Base-by-base conservation (phyloP, 345 rosid species). In the Salix viminalis region DNA sequence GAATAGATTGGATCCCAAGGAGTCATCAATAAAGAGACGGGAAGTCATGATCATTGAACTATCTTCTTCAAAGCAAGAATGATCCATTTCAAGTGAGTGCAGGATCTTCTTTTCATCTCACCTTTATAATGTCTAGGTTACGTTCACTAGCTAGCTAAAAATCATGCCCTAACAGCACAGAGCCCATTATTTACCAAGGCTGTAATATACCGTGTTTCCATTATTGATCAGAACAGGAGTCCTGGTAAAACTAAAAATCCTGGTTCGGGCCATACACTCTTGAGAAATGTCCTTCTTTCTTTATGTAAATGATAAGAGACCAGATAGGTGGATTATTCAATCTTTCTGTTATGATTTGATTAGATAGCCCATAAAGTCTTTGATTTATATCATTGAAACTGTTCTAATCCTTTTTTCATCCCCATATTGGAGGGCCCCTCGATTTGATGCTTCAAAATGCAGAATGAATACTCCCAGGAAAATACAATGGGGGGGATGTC, bases 331-430 rank as follows among this genome's bases (percentile, higher is more conserved):
- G 71, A 74, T 82, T 73, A 74, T 34, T 54, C 41, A 44, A 32
- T 69, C 42, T n/a, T 41, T 70, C 77, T 67, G 65, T 67, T 77
- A 50, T 42, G 67, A 71, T 77, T 78, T 80, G 84, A 82, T 86
- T 74, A 65, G 85, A 84, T 72, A 39, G 82, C 4, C 78, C 77
- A 36, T 66, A 84, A 84, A 86, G 85, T 76, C 75, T 69, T 76
- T 65, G 66, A 68, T 46, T 46, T 46, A 46, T 46, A 46, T 46
- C 52, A 46, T 46, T 46, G 52, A 54, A 67, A 58, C 26, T 62
- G 50, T 75, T 75, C 18, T 67, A 50, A 75, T 65, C 30, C 2
- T 50, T 46, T 46, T 46, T 46, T 3, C 52, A 46, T 46, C 0
- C 52, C 52, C 4, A 1, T 46, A 14, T 46, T 46, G 66, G 26